Evolutionary conservation across 202 grass and related monocot genomes (phyloP), one percentile per base, ranked within the genome.

Genomic region (Schoenoplectus tabernaemontani): DNA sequence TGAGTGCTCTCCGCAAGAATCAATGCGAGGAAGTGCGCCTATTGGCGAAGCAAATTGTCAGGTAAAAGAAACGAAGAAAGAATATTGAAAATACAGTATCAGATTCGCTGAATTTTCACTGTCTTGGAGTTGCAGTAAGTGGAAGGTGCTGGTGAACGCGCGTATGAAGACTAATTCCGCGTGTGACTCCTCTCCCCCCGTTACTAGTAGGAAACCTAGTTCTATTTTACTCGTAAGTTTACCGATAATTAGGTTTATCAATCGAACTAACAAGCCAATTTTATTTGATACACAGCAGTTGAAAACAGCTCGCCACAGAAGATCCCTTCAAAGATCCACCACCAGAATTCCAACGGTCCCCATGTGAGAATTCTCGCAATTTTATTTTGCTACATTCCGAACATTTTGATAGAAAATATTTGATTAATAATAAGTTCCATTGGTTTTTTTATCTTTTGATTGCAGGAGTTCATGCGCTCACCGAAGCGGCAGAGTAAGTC

Each of bases 291-390:
- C 57, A 24, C 83, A 24, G 81, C 85, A 97, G 93, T 83, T 76
- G 89, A 97, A 78, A 87, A 86, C n/a, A 91, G 88, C 42, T 97
- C 93, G 0, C 88, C 88, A 0, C 83, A 88, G 86, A 89, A 89
- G 77, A 81, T 83, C 57, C 82, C 86, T 76, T 33, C 81, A 15
- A 89, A 70, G 68, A 86, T 64, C 78, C 75, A 34, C 47, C 77
- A 82, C 32, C 60, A 74, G 9, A 69, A 82, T 64, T 61, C 77
- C 7, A 59, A 65, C 28, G 36, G 44, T 38, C 64, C 32, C 28
- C 37, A 22, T 59, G 79, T 69, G 59, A 44, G 28, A 26, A 5
- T 15, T 59, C 20, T 3, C 60, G 23, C 24, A 44, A 58, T 37
- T 17, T 41, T 58, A 9, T 34, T n/a, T 39, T 60, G 34, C 22